Base-by-base conservation (phyloP, 2,329 filamentous ascomycete genomes). In the Trichoderma aggressivum region DNA sequence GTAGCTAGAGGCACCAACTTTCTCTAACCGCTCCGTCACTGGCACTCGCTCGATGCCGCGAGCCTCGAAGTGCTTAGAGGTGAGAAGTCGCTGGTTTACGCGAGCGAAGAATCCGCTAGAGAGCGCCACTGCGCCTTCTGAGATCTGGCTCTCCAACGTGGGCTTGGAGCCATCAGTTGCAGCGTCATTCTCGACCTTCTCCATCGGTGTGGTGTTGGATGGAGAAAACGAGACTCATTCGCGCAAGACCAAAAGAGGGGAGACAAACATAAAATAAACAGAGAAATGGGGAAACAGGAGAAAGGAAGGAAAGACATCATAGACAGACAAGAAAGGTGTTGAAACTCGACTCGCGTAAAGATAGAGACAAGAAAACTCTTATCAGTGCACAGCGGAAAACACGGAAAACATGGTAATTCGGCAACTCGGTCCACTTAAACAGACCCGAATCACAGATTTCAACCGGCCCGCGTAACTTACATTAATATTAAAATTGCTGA, bases 11-110 rank as follows among this genome's bases (percentile, higher is more conserved):
- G 72, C 71, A 0, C 80, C 82, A 0, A 80, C 71, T 1, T 76
- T 73, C 28, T 80, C 79, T 7, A 61, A 36, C 12, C 82, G 78
- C 50, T 83, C 81, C 2, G 79, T 77, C 1, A 81, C 78, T 0
- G 76, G 76, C 0, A 84, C 82, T 21, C 82, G 81, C 12, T 78
- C 76, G 60, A 83, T 83, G 2, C 82, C 82, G 26, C 82, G 78
- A 2, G 81, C 77, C 72, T 84, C 82, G 67, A 84, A 79, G 7
- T 81, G 80, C 6, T 80, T 76, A 21, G 82, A 73, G 30, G 72
- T 65, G 60, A 80, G 78, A 34, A 81, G 76, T 26, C 76, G 73
- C 34, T 71, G 65, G 69, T 79, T 80, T 3, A 36, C 59, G n/a
- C 34, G 32, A 8, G 59, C 59, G 30, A 75, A 43, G n/a, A 50